These are phyloP conservation scores for Umbelopsis ramanniana DNA, from an alignment of 192 early-diverging fungal genomes.

Conservation along the genomic window DNA sequence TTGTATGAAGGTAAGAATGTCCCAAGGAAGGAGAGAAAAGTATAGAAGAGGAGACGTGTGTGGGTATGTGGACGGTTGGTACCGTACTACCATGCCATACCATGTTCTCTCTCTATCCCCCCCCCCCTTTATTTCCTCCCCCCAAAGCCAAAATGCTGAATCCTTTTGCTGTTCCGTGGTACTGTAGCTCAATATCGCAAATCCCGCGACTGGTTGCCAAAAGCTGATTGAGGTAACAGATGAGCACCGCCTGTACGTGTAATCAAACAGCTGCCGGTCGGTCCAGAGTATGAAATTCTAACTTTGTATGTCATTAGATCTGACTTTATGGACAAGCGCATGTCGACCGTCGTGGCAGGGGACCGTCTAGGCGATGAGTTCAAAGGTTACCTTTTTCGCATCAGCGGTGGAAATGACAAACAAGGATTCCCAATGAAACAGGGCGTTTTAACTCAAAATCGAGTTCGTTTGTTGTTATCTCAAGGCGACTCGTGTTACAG, in stretches of 20 bases:
- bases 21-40: too few species aligned
- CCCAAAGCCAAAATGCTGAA: neutral
- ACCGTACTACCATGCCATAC: too few species aligned
- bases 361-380: slow-evolving; percentile 97
- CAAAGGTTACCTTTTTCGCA: slow-evolving; percentile 99
- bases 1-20: too few species aligned
- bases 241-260: slow-evolving; percentile 77
- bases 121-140: neutral
- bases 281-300: too few species aligned
- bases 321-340: slow-evolving; percentile 96
- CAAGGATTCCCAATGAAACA: slow-evolving; percentile 99
- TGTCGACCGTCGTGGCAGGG: slow-evolving; percentile 89
- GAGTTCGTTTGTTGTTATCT: slow-evolving; percentile 78
- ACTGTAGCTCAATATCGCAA: slow-evolving; percentile 92
- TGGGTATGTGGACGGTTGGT: too few species aligned
- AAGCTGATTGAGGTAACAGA: slow-evolving; percentile 96
- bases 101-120: too few species aligned
- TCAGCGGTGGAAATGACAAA: slow-evolving; percentile 99
- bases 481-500: slow-evolving; percentile 98
- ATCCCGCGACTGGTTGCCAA: slow-evolving; percentile 95
- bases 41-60: too few species aligned
- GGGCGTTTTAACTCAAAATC: slow-evolving; percentile 79
- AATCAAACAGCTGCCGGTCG: neutral
- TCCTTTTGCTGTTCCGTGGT: slow-evolving; percentile 2
- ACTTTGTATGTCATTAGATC: too few species aligned